A percentile compares a stretch with the other conserved stretches of the same genome.
Conservation (phyloP, 2,329 filamentous ascomycete species). For the Aspergillus sp. region DNA sequence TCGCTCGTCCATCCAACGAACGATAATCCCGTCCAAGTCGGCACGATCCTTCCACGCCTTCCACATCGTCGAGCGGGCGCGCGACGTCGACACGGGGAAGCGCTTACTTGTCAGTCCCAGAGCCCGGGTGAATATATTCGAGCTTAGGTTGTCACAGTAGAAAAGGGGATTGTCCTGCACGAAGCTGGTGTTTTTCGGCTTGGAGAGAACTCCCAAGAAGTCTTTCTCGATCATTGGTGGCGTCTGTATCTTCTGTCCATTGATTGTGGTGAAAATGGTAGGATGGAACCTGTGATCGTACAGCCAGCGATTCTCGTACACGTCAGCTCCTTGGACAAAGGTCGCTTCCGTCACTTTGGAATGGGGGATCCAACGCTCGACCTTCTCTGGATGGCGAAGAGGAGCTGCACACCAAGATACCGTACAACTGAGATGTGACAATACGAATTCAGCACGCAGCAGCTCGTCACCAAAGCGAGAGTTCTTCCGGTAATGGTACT, state of each 20-base stretch:
- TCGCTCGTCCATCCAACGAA: constrained; percentile 43
- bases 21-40: constrained; percentile 41
- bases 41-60: constrained; percentile 40
- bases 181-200: constrained; percentile 35
- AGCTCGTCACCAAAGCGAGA: constrained; percentile 46
- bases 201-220: constrained; percentile 34
- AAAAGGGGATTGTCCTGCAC: constrained; percentile 45
- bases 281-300: constrained; percentile 44
- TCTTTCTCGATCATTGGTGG: constrained; percentile 47
- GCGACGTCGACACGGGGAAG: constrained; percentile 38
- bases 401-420: constrained; percentile 48
- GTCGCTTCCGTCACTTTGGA: constrained; percentile 47
- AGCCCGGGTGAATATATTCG: constrained; percentile 23
- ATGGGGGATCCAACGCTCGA: constrained; percentile 48
- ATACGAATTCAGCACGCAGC: constrained; percentile 46
- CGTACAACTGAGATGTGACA: constrained; percentile 46
- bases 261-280: constrained; percentile 40
- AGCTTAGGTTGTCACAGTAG: constrained; percentile 33
- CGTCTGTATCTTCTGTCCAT: constrained; percentile 42
- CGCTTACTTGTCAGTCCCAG: constrained; percentile 26
- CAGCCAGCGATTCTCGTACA: constrained; percentile 43
- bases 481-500: constrained; percentile 47
- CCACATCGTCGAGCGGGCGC: constrained; percentile 42
- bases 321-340: constrained; percentile 44
- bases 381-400: constrained; percentile 40